Evolutionary conservation across 2,329 filamentous ascomycete genomes (phyloP).

Genomic region (Exophiala lecanii-corni): DNA sequence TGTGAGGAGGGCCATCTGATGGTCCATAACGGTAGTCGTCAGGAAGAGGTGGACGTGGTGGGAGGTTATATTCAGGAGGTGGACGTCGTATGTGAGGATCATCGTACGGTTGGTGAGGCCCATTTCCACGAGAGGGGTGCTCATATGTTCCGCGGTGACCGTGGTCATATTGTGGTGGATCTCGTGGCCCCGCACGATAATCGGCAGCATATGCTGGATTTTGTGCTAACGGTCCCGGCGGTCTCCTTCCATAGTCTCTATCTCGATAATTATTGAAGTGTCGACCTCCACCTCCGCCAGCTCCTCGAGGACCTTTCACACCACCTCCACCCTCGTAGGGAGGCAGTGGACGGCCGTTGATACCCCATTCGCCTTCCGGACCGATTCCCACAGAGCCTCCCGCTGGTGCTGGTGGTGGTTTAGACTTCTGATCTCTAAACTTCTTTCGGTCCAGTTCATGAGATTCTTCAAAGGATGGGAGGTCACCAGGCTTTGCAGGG

Average conservation of each 20-base stretch:
- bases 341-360: conserved; percentile 30
- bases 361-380: conserved; percentile 55
- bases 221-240: conserved; percentile 10
- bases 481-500: conserved; percentile 75
- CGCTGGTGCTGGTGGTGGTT: conserved; percentile 82
- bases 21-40: conserved; percentile 22
- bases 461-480: conserved; percentile 90
- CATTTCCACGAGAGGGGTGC: conserved; percentile 5
- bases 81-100: conserved; percentile 21
- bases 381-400: conserved; percentile 81
- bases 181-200: conserved; percentile 17
- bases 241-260: conserved; percentile 10
- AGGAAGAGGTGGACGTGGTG: conserved; percentile 18
- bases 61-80: conserved; percentile 16
- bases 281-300: conserved; percentile 35
- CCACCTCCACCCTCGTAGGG: conserved; percentile 29
- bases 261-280: conserved; percentile 28
- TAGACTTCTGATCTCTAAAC: conserved; percentile 78
- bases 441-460: conserved; percentile 94
- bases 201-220: conserved; percentile 21
- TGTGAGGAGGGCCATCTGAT: conserved; percentile 17
- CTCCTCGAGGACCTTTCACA: conserved; percentile 31
- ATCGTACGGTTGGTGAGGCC: conserved; percentile 17
- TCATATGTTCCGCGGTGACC: conserved; percentile 18
- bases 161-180: conserved; percentile 20